phyloP scores from a whole-genome alignment of 2,329 filamentous ascomycete species.

The Tolypocladium pustulatum region DNA sequence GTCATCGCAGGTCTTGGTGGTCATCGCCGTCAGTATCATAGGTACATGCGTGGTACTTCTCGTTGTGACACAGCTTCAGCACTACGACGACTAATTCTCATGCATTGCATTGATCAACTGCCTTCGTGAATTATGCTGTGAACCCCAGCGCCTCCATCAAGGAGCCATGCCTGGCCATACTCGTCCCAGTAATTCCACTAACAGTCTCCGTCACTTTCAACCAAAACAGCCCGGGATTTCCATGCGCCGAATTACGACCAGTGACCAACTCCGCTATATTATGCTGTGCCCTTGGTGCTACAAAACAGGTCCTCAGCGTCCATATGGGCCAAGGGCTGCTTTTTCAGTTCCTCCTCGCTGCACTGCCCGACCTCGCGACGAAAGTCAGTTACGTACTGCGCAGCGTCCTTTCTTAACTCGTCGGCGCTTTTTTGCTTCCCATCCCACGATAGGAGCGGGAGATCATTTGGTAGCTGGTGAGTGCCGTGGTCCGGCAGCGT shows the following conservation, averaged over 20 bases:
- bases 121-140: too few relatives aligned
- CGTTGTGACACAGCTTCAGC: conserved; percentile 30
- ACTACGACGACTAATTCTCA: not conserved
- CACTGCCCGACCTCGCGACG: conserved; percentile 60
- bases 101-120: not conserved
- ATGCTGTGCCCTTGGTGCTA: conserved; percentile 17
- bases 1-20: conserved; percentile 42
- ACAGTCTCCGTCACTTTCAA: not conserved
- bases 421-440: conserved; percentile 36
- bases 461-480: conserved; percentile 30
- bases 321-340: conserved; percentile 13
- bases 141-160: not conserved
- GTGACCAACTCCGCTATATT: not conserved
- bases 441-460: conserved; percentile 55
- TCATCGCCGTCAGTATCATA: conserved; percentile 52
- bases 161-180: not conserved
- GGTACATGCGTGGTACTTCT: conserved; percentile 56
- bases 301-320: conserved; percentile 58
- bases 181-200: not conserved
- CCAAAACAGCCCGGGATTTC: not conserved
- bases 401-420: conserved; percentile 32
- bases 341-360: conserved; percentile 18
- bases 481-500: conserved; percentile 33
- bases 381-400: conserved; percentile 48
- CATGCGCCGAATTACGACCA: not conserved